Conservation (phyloP, 202 grass and related monocot species). For the Zizania palustris region DNA sequence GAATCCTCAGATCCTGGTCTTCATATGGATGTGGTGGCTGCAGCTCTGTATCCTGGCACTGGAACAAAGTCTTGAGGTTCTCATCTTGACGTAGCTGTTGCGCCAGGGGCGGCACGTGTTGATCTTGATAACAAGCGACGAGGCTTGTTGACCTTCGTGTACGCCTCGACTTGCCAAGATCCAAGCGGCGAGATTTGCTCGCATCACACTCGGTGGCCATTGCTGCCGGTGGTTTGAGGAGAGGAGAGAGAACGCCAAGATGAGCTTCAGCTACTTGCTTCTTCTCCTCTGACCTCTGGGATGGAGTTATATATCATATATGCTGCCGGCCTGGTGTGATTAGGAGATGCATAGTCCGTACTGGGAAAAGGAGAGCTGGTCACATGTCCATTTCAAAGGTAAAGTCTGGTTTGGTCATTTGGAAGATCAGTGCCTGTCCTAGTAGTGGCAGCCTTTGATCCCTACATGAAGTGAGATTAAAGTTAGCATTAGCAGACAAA, state of each 20-base stretch:
- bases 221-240: conserved; percentile 47
- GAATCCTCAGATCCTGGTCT: conserved; percentile 31
- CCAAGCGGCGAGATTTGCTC: conserved; percentile 63
- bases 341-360: conserved; percentile 43
- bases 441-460: conserved; percentile 45
- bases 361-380: conserved; percentile 58
- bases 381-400: conserved; percentile 59
- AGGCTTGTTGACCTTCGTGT: conserved; percentile 59
- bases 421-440: conserved; percentile 50
- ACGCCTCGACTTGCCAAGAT: conserved; percentile 78
- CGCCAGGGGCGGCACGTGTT: conserved; percentile 26
- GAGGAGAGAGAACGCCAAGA: conserved; percentile 43
- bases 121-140: conserved; percentile 45
- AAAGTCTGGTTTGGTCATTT: conserved; percentile 55
- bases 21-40: conserved; percentile 11
- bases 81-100: conserved; percentile 40
- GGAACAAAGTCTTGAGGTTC: conserved; percentile 48
- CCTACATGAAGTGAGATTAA: conserved; percentile 65
- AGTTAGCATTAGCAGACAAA: conserved; percentile 47
- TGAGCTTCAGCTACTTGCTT: conserved; percentile 38
- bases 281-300: conserved; percentile 27
- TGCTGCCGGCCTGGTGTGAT: conserved; percentile 38
- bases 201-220: conserved; percentile 67
- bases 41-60: conserved; percentile 41
- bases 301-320: conserved; percentile 45